These are phyloP conservation scores for Allantophomopsis lycopodina DNA, from an alignment of 2,329 filamentous ascomycete genomes.

Conservation along the genomic window DNA sequence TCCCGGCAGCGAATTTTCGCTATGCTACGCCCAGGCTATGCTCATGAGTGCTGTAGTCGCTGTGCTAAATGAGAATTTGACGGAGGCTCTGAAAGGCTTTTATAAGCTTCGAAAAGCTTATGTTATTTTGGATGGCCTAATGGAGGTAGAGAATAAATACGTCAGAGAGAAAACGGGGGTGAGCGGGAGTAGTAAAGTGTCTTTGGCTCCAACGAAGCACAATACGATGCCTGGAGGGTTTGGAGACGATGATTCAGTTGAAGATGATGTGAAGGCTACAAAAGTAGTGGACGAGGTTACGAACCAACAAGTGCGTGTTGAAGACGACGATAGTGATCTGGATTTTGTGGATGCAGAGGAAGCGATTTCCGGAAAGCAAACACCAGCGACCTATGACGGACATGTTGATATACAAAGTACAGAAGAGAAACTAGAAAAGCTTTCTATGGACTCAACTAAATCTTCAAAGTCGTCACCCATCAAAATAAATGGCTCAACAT, in stretches of 20 bases:
- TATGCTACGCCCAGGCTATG: constrained; percentile 75
- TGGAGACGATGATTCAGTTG: constrained; percentile 20
- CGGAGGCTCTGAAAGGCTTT: constrained; percentile 82
- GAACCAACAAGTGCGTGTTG: background rate
- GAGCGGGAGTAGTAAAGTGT: background rate
- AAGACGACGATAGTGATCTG: constrained; percentile 24
- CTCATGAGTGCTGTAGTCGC: constrained; percentile 81
- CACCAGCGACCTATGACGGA: constrained; percentile 30
- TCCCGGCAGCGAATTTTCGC: constrained; percentile 72
- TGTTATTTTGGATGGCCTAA: constrained; percentile 64
- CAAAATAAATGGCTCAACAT: constrained; percentile 1
- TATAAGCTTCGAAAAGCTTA: constrained; percentile 88
- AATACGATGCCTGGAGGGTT: constrained; percentile 25
- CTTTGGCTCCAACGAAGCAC: constrained; percentile 6
- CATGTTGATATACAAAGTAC: constrained; percentile 30
- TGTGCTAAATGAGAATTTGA: constrained; percentile 83
- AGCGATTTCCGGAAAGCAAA: constrained; percentile 26
- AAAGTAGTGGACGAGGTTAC: constrained; percentile 1
- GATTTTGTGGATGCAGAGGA: constrained; percentile 46
- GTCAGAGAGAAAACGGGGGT: constrained; percentile 18
- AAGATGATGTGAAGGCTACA: background rate
- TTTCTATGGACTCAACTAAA: background rate
- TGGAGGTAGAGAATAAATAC: constrained; percentile 55
- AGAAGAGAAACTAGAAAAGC: constrained; percentile 1
- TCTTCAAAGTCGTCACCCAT: too few species aligned